Evolutionary conservation across 2,329 filamentous ascomycete genomes (phyloP).

Genomic region (Mariannaea elegans): DNA sequence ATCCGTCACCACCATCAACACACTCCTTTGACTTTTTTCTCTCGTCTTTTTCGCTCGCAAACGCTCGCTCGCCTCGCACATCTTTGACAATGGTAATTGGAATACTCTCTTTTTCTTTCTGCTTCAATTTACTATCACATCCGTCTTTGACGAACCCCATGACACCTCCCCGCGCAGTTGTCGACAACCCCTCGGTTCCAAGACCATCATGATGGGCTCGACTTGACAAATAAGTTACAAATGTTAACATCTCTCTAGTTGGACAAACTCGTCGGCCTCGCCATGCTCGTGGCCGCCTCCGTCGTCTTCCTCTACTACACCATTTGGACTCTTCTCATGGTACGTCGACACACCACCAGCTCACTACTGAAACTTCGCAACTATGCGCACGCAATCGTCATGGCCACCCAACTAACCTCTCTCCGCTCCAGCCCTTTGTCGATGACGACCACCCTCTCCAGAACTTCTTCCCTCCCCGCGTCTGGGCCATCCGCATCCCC

Average conservation of each 20-base stretch:
- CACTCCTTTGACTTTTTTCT: constrained; percentile 32
- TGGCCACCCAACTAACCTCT: constrained; percentile 24
- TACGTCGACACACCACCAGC: constrained; percentile 54
- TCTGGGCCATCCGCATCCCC: constrained; percentile 98
- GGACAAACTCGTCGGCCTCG: constrained; percentile 80
- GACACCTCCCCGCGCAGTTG: constrained; percentile 26
- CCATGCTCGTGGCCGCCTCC: constrained; percentile 73
- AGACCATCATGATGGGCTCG: constrained; percentile 4
- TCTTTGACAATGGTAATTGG: constrained; percentile 38
- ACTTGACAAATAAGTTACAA: constrained; percentile 18
- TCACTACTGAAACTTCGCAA: constrained; percentile 8
- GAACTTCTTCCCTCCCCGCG: constrained; percentile 93
- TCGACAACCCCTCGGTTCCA: constrained; percentile 36
- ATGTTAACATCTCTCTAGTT: constrained; percentile 65
- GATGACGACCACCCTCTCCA: constrained; percentile 94
- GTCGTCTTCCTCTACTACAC: constrained; percentile 87
- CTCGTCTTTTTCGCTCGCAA: constrained; percentile 12
- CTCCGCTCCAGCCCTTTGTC: constrained; percentile 82
- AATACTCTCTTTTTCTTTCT: background rate
- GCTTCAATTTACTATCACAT: no score
- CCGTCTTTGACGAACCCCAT: no score
- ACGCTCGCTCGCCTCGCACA: constrained; percentile 31
- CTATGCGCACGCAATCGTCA: background rate
- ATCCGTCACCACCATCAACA: constrained; percentile 29
- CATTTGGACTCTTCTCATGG: constrained; percentile 97